These are phyloP conservation scores for Alternaria longipes DNA, from an alignment of 2,329 filamentous ascomycete species.

Conservation along the genomic window DNA sequence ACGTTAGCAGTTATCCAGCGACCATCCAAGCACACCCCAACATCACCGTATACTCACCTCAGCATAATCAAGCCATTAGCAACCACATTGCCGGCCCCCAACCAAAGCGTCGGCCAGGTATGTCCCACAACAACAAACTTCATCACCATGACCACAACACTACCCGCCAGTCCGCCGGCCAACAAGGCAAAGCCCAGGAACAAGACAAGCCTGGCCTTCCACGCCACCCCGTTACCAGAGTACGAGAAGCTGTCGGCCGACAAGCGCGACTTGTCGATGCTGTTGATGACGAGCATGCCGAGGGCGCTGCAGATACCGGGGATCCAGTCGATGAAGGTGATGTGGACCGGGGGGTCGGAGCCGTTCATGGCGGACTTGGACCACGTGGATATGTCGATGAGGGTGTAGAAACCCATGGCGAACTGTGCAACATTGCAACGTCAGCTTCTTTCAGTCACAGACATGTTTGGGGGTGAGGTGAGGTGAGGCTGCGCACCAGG, in stretches of 20 bases:
- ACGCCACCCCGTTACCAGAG: conserved; percentile 71
- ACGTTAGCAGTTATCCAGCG: conserved; percentile 24
- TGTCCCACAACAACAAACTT: conserved; percentile 72
- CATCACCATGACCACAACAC: conserved; percentile 72
- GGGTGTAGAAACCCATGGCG: conserved; percentile 73
- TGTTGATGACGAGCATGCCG: conserved; percentile 77
- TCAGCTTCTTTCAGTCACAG: no score
- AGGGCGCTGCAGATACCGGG: conserved; percentile 74
- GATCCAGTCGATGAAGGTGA: conserved; percentile 78
- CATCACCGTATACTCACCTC: conserved; percentile 59
- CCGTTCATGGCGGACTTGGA: conserved; percentile 70
- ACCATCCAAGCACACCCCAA: neutral
- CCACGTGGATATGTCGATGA: conserved; percentile 72
- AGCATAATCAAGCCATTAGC: conserved; percentile 73
- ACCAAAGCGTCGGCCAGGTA: conserved; percentile 69
- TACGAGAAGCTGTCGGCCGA: conserved; percentile 72
- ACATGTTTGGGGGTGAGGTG: neutral
- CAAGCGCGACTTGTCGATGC: conserved; percentile 73
- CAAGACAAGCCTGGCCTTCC: conserved; percentile 73
- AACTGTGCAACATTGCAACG: conserved; percentile 59
- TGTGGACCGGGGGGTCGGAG: conserved; percentile 63
- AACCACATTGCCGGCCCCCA: conserved; percentile 72
- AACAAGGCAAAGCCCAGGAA: conserved; percentile 75
- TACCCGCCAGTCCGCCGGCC: conserved; percentile 72
- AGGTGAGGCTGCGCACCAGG: conserved; percentile 60